A percentile compares a stretch with the other conserved stretches of the same genome.
Conservation (phyloP, 768 basidiomycete genomes). For the Boletus tylopilopsis region DNA sequence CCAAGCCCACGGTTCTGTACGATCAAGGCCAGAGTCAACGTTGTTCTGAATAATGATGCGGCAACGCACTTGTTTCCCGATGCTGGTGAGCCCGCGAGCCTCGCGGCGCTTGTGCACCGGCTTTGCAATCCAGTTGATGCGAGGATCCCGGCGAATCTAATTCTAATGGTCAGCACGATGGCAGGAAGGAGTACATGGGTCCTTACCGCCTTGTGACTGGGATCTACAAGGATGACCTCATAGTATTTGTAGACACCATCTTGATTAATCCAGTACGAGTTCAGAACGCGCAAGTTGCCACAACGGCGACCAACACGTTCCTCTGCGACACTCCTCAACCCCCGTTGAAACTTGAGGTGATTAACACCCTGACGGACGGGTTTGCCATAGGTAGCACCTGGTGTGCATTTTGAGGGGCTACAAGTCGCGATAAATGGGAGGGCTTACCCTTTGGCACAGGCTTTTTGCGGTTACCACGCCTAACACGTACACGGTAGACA, state of each 20-base stretch:
- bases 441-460: constrained; percentile 89
- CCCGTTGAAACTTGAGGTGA: constrained; percentile 97
- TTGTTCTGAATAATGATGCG: neutral
- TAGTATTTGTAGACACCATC: constrained; percentile 99
- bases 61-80: constrained; percentile 82
- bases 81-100: constrained; percentile 93
- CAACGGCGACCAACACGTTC: constrained; percentile 97
- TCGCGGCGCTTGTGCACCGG: constrained; percentile 99
- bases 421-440: neutral
- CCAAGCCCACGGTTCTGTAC: constrained; percentile 91
- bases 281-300: constrained; percentile 93
- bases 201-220: constrained; percentile 87
- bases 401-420: neutral
- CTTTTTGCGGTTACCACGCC: constrained; percentile 99
- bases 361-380: constrained; percentile 99
- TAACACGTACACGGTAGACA: constrained; percentile 94
- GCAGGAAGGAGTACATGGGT: neutral
- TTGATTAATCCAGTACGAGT: constrained; percentile 99
- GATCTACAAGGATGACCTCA: constrained; percentile 98
- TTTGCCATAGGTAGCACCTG: constrained; percentile 97
- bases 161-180: constrained; percentile 10
- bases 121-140: constrained; percentile 99
- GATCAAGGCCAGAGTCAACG: constrained; percentile 2
- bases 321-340: constrained; percentile 90
- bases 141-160: constrained; percentile 89